Conservation (phyloP, 768 basidiomycete species). For the Serpula lacrymans region DNA sequence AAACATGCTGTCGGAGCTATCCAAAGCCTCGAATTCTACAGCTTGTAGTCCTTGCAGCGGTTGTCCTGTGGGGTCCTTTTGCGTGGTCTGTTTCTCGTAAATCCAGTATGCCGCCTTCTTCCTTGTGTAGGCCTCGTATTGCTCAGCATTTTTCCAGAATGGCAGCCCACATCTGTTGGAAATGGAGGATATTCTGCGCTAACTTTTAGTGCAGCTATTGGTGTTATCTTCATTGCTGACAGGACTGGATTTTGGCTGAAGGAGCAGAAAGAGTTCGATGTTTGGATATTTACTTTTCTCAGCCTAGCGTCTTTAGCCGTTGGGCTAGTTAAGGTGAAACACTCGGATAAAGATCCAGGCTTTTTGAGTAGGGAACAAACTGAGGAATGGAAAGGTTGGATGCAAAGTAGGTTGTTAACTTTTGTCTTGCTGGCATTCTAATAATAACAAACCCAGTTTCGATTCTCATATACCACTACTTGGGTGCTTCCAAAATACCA, state of each 20-base stretch:
- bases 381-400: slow-evolving; percentile 98
- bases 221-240: slow-evolving; percentile 76
- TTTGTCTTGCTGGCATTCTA: slow-evolving; percentile 4
- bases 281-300: slow-evolving; percentile 65
- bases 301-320: slow-evolving; percentile 46
- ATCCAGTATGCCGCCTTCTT: slow-evolving; percentile 6
- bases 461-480: slow-evolving; percentile 91
- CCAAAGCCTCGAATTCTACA: slow-evolving; percentile 62
- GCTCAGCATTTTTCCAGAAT: background rate
- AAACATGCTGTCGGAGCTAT: slow-evolving; percentile 80
- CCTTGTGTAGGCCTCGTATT: background rate
- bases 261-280: slow-evolving; percentile 80
- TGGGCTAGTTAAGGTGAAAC: slow-evolving; percentile 65
- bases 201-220: slow-evolving; percentile 62
- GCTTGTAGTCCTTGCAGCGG: slow-evolving; percentile 42
- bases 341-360: slow-evolving; percentile 77
- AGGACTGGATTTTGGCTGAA: slow-evolving; percentile 86
- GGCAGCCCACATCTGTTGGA: slow-evolving; percentile 27
- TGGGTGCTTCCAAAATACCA: slow-evolving; percentile 84
- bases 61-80: slow-evolving; percentile 52
- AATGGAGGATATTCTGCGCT: slow-evolving; percentile 45
- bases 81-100: slow-evolving; percentile 35
- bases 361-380: slow-evolving; percentile 92
- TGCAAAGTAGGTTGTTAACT: slow-evolving; percentile 67
- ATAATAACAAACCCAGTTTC: slow-evolving; percentile 56